Evolutionary conservation across 169 alveolate species (phyloP), one percentile per base, ranked within the genome.

Genomic region (Haemoproteus tartakovskyi): DNA sequence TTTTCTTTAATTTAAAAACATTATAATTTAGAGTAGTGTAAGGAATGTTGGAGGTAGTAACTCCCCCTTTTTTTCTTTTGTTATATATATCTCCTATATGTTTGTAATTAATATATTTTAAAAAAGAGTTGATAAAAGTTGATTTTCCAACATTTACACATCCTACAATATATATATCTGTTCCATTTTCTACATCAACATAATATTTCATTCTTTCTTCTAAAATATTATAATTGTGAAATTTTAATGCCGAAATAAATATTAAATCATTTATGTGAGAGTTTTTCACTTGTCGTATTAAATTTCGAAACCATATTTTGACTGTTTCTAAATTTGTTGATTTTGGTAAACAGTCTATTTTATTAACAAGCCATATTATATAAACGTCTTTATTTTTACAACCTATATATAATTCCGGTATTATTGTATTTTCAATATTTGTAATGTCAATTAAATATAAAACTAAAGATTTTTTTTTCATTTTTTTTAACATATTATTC

Each of bases 121-220:
- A 90, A 57, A 91, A 91, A 36, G 95, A 80, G 63, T 91, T 90
- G 38, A 92, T 87, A 56, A 92, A 89, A 0, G 96, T 86, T 2
- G 95, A 91, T 78, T 92, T 92, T 2, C 96, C 96, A 24, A 87
- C 90, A 82, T 92, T 92, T 11, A 90, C 94, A 30, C 95, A 48
- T 2, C 94, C 94, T 24, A 88, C 92, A n/a, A 90, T 87, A 64
- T 90, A 90, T 24, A 87, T 90, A 57, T 59, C 74, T 41, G 87
- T 61, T 0, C 89, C 87, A 33, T 80, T 48, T 14, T 87, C 92
- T 21, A 67, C 26, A 18, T 56, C 81, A 9, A 90, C 45, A 52
- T 82, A 87, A 27, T 62, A 80, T 56, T 87, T 83, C 64, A 90
- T 48, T 14, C 94, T 57, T 43, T 62, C 82, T 45, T 90, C 94